Evolutionary conservation across 2,329 filamentous ascomycete species (phyloP).

Genomic region (Fonsecaea multimorphosa): DNA sequence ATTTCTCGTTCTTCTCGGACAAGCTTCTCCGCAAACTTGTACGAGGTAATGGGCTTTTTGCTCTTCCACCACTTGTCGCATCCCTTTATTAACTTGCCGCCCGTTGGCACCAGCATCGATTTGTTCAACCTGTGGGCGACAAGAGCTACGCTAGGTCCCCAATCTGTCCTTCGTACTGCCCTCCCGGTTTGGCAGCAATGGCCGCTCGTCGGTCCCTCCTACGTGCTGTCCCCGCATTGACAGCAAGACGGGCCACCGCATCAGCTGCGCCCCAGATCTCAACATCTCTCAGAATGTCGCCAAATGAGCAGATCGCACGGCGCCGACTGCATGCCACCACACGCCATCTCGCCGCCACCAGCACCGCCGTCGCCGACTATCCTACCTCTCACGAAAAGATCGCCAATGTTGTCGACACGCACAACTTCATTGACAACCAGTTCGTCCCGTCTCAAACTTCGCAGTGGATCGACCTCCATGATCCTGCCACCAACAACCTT

Average conservation of each 20-base stretch:
- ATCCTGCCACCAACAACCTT: constrained; percentile 70
- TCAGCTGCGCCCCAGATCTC: constrained; percentile 27
- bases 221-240: constrained; percentile 37
- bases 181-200: constrained; percentile 23
- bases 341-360: constrained; percentile 58
- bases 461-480: constrained; percentile 68
- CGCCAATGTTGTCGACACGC: constrained; percentile 61
- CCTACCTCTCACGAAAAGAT: constrained; percentile 66
- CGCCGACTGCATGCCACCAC: constrained; percentile 60
- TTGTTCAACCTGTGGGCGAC: background rate
- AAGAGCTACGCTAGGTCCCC: background rate
- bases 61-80: background rate
- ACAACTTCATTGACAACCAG: constrained; percentile 69
- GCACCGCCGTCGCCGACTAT: constrained; percentile 57
- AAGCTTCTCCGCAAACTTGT: background rate
- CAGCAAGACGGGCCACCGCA: constrained; percentile 31
- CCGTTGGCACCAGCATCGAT: background rate
- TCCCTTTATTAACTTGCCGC: constrained; percentile 2
- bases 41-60: background rate
- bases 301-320: constrained; percentile 35
- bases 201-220: constrained; percentile 35
- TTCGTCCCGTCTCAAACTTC: constrained; percentile 64
- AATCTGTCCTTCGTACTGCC: background rate
- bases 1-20: background rate
- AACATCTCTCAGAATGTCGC: constrained; percentile 36